A percentile compares a stretch with the other conserved stretches of the same genome.
Evolutionary conservation across 257 asterid genomes (phyloP).

Genomic region (Solanum bukasovii): DNA sequence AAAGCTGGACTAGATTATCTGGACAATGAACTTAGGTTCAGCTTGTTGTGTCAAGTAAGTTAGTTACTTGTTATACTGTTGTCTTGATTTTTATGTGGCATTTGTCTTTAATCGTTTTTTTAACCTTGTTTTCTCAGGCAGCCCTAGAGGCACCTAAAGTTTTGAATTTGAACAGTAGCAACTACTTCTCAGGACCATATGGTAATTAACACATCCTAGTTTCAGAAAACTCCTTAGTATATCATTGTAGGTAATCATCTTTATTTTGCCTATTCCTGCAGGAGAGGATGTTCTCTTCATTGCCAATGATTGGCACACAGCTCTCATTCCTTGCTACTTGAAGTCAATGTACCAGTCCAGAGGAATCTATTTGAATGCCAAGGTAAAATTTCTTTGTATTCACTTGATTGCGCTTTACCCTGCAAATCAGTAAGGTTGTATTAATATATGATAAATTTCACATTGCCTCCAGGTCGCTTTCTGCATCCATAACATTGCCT

Average conservation of each 20-base stretch:
- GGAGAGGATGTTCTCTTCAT: conserved; percentile 89
- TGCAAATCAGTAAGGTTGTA: background rate
- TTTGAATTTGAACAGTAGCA: conserved; percentile 48
- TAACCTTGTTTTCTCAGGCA: conserved; percentile 44
- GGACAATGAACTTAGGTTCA: conserved; percentile 79
- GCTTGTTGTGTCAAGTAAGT: conserved; percentile 76
- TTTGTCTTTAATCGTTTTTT: background rate
- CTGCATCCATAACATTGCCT: conserved; percentile 99
- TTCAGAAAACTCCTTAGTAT: background rate
- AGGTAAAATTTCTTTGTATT: conserved; percentile 25
- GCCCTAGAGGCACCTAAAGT: conserved; percentile 85
- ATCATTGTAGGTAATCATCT: background rate
- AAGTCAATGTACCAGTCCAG: conserved; percentile 69
- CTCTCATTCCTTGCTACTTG: conserved; percentile 87
- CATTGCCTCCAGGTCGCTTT: conserved; percentile 49
- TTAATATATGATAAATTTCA: background rate
- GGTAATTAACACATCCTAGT: conserved; percentile 27
- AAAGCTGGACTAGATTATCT: conserved; percentile 66
- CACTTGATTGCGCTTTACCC: background rate
- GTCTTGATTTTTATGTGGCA: background rate
- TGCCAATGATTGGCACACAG: conserved; percentile 97
- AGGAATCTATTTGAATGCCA: conserved; percentile 72
- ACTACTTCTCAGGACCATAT: conserved; percentile 79
- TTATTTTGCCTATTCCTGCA: conserved; percentile 5
- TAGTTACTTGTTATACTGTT: conserved; percentile 6